Conservation (phyloP, 345 rosid species). For the rapeseed (Brassica napus) region DNA sequence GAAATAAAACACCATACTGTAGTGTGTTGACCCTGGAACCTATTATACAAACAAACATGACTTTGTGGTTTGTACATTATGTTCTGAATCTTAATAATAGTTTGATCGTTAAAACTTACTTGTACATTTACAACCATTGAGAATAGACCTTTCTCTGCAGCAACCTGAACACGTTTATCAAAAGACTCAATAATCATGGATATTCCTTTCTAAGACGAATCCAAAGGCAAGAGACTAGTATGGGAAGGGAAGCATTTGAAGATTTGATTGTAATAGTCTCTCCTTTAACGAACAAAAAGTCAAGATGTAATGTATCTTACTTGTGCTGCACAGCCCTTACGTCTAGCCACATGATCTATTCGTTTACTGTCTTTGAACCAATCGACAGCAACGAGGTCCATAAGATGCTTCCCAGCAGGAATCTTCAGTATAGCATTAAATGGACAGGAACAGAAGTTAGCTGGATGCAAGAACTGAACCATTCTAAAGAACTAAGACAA, state of each 20-base stretch:
- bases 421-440: conserved; percentile 43
- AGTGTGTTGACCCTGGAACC: conserved; percentile 96
- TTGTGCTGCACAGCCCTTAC: conserved; percentile 94
- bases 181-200: not conserved
- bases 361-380: conserved; percentile 97
- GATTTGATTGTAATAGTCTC: not conserved
- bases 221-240: not conserved
- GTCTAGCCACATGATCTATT: conserved; percentile 94
- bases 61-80: not conserved
- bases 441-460: conserved; percentile 23
- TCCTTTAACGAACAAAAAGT: no score
- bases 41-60: conserved; percentile 45
- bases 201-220: conserved; percentile 2
- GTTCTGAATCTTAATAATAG: conserved; percentile 6
- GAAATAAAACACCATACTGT: conserved; percentile 96
- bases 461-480: not conserved
- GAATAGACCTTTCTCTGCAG: conserved; percentile 69
- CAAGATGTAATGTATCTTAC: conserved; percentile 42
- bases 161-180: conserved; percentile 52
- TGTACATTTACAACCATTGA: conserved; percentile 72
- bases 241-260: not conserved
- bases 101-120: conserved; percentile 48
- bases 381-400: conserved; percentile 99
- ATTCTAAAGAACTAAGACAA: not conserved
- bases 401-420: conserved; percentile 89